Evolutionary conservation across 208 protist species (phyloP).

Genomic region (Blechomonas ayalai): DNA sequence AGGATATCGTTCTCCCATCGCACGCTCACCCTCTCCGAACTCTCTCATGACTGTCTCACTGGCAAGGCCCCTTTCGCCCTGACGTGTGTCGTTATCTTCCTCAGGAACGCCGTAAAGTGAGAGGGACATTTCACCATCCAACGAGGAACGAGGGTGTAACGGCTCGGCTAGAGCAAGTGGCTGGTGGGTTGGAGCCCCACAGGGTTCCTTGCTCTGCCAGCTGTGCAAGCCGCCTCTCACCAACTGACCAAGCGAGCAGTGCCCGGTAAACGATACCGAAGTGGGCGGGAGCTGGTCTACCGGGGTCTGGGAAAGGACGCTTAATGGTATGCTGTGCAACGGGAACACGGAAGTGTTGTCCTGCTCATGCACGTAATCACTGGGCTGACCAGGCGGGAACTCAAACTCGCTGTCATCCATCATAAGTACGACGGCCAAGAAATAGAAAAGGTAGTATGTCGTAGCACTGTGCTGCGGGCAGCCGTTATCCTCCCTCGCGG

Average conservation of each 20-base stretch:
- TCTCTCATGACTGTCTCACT: neutral
- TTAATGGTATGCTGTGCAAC: constrained; percentile 23
- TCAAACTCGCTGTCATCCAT: constrained; percentile 74
- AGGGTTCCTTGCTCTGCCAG: too few species aligned
- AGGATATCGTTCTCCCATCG: too few species aligned
- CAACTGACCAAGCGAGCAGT: constrained; percentile 51
- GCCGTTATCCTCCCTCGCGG: too few species aligned
- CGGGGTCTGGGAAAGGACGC: constrained; percentile 40
- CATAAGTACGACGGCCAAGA: too few species aligned
- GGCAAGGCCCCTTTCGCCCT: neutral
- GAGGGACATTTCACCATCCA: too few species aligned
- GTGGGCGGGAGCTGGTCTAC: constrained; percentile 78
- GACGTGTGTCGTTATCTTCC: too few species aligned
- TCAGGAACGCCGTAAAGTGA: too few species aligned
- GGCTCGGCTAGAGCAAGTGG: neutral
- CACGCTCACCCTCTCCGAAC: too few species aligned
- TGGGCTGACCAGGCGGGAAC: constrained; percentile 58
- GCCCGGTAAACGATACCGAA: constrained; percentile 19
- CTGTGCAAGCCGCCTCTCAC: constrained; percentile 25
- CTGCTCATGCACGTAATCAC: constrained; percentile 16
- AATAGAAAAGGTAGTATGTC: too few species aligned
- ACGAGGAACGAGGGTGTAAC: neutral
- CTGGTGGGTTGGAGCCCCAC: neutral
- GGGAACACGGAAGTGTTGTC: neutral
- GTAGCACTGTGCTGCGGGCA: too few species aligned